Percentiles rank a stretch among this genome's conserved stretches.
Evolutionary conservation across 2,329 filamentous ascomycete species (phyloP).

Genomic region (Coniochaeta sp.): DNA sequence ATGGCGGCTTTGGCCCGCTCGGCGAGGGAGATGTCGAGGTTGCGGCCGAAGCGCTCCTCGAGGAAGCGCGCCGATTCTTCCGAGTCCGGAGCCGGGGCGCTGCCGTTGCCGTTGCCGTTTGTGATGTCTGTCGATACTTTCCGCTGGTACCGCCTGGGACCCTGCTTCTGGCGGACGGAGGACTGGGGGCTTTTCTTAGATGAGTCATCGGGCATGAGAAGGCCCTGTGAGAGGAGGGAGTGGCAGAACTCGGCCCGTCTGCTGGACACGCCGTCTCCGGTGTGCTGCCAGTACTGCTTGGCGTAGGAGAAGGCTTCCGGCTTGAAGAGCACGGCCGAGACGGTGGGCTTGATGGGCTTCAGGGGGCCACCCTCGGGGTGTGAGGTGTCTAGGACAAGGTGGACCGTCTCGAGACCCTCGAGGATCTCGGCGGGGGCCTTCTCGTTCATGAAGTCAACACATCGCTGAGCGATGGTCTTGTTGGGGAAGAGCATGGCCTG

Average conservation of each 20-base stretch:
- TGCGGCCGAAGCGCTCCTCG: constrained; percentile 90
- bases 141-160: constrained; percentile 74
- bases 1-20: constrained; percentile 81
- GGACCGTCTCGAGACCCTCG: constrained; percentile 46
- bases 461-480: constrained; percentile 59
- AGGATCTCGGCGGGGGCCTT: constrained; percentile 46
- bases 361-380: constrained; percentile 44
- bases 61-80: constrained; percentile 72
- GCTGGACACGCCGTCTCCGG: constrained; percentile 86
- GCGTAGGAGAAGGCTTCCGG: constrained; percentile 60
- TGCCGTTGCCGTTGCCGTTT: constrained; percentile 7
- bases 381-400: constrained; percentile 55
- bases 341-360: constrained; percentile 47
- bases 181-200: constrained; percentile 12
- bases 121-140: constrained; percentile 32
- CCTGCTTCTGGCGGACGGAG: constrained; percentile 44
- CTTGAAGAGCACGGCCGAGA: constrained; percentile 68
- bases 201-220: constrained; percentile 33
- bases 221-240: constrained; percentile 61
- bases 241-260: constrained; percentile 87
- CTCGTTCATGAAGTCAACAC: constrained; percentile 62
- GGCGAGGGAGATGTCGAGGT: constrained; percentile 73
- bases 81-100: constrained; percentile 6
- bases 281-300: constrained; percentile 98
- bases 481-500: constrained; percentile 82